A percentile compares a stretch with the other conserved stretches of the same genome.
phyloP scores from a whole-genome alignment of 2,329 filamentous ascomycete genomes.

The Beauveria brongniartii region DNA sequence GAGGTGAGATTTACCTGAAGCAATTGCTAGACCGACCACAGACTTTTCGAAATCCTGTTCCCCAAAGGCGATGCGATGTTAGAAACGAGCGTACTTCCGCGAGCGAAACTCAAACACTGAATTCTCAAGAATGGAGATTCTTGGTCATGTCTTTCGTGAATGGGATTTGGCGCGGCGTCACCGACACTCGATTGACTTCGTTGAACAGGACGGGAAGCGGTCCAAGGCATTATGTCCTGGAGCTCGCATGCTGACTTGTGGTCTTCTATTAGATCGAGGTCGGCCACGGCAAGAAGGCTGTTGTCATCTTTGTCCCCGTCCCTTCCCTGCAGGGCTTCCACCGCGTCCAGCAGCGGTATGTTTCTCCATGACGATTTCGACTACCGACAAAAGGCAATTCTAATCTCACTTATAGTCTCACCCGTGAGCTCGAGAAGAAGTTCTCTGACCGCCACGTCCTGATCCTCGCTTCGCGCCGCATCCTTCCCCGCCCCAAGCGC shows the following conservation, averaged over 20 bases:
- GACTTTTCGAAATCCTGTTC: slow-evolving; percentile 36
- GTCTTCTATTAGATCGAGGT: slow-evolving; percentile 86
- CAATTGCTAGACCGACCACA: slow-evolving; percentile 14
- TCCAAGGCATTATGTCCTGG: slow-evolving; percentile 60
- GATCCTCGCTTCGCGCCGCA: slow-evolving; percentile 97
- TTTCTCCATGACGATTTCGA: background rate
- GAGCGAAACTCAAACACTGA: background rate
- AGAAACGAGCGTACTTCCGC: slow-evolving; percentile 7
- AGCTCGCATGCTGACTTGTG: slow-evolving; percentile 69
- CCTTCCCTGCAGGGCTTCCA: slow-evolving; percentile 98
- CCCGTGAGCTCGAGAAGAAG: slow-evolving; percentile 99
- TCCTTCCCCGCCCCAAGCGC: slow-evolving; percentile 96
- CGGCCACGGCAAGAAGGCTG: slow-evolving; percentile 99
- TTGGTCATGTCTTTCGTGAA: slow-evolving; percentile 9
- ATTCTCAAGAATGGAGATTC: background rate
- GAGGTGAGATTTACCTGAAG: slow-evolving; percentile 71
- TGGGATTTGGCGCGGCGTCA: slow-evolving; percentile 15
- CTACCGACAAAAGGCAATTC: background rate
- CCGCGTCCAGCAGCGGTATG: slow-evolving; percentile 98
- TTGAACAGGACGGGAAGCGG: slow-evolving; percentile 70
- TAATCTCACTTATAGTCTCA: slow-evolving; percentile 61
- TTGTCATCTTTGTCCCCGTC: slow-evolving; percentile 99
- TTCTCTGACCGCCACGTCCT: slow-evolving; percentile 99
- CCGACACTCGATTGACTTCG: slow-evolving; percentile 28
- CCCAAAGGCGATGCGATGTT: slow-evolving; percentile 22